Conservation (phyloP, 805 yeast genomes). For the Ascoidea asiatica region DNA sequence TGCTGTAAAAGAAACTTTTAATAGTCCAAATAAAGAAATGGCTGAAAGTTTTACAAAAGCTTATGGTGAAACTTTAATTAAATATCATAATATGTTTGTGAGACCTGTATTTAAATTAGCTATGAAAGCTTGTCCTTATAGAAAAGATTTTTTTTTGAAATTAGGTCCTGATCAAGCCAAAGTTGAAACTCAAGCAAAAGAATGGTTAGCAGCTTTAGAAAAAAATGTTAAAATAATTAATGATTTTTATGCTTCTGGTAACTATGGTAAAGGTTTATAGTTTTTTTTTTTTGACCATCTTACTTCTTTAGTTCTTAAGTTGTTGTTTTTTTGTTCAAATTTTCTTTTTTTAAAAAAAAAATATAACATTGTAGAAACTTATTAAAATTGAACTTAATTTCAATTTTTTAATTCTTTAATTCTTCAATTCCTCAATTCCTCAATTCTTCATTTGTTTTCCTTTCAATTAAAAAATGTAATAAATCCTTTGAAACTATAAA, state of each 20-base stretch:
- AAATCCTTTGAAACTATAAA: no score
- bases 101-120: constrained; percentile 86
- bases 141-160: constrained; percentile 73
- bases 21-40: constrained; percentile 48
- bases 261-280: constrained; percentile 80
- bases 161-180: constrained; percentile 63
- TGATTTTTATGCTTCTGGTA: constrained; percentile 65
- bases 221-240: constrained; percentile 57
- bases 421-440: no score
- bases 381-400: no score
- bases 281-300: no score
- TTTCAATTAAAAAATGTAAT: no score
- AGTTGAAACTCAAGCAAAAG: constrained; percentile 49
- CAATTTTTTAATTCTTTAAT: no score
- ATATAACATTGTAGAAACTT: no score
- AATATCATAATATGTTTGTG: constrained; percentile 70
- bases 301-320: no score
- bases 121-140: constrained; percentile 90
- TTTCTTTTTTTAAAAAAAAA: no score
- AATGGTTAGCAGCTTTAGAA: constrained; percentile 71
- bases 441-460: no score
- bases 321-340: no score
- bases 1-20: constrained; percentile 72
- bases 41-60: constrained; percentile 71
- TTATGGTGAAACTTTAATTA: constrained; percentile 66